Base-by-base conservation (phyloP, 768 basidiomycete genomes). In the Jaapia argillacea region DNA sequence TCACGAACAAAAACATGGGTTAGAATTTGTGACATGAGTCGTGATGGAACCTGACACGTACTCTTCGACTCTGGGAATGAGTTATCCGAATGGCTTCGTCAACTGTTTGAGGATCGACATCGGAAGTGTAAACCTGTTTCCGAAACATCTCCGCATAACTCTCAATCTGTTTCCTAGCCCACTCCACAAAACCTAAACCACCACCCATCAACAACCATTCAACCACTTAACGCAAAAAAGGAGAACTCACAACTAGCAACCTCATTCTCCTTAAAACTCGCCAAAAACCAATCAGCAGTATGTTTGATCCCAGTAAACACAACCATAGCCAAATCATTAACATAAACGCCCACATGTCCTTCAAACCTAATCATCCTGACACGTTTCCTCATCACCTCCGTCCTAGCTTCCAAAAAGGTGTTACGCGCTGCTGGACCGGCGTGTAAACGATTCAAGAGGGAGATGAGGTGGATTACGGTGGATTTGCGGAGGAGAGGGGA, bases 201-300 rank as follows among this genome's bases (percentile, higher is more conserved):
- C 4, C 26, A 3, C 5, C 20, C 1, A 43, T 40, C 42, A 40
- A 49, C 26, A 44, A 44, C n/a, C n/a, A 24, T 37, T 24, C 24
- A 41, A 27, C 21, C 21, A 21, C 35, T 24, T 3, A 6, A 35
- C 21, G 36, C n/a, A 24, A 21, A 38, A 36, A 24, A 20, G 42
- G 5, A 44, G 16, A 0, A 70, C 88, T 49, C 53, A 94, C 94
- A 76, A 45, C 90, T 93, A 0, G 94, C 85, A 48, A 88, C 87
- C 51, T 91, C 82, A 57, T 96, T 92, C 61, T 97, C 96, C 60
- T 84, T 87, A 64, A 96, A 99, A 45, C 90, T 92, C 1, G 85
- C 82, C 51, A 97, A 68, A 61, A 89, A 99, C 96, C 96, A 99
- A 63, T 99, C 94, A 12, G 89, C 89, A 1, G 93, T 96, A 56